A percentile compares a stretch with the other conserved stretches of the same genome.
Evolutionary conservation across 2,329 filamentous ascomycete genomes (phyloP).

Genomic region (Calycina herbarum): DNA sequence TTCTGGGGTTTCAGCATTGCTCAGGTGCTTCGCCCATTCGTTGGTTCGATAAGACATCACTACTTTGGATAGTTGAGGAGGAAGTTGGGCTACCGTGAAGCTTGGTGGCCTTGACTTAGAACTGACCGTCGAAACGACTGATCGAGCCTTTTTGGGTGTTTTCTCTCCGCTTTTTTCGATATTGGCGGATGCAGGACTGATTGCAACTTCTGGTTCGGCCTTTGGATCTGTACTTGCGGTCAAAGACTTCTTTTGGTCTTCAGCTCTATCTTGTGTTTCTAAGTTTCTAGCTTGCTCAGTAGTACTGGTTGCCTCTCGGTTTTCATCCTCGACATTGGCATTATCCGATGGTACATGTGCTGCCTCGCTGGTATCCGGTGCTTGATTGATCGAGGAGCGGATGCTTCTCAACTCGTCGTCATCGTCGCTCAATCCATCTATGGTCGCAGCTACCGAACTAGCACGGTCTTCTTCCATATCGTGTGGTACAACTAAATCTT

Average conservation of each 20-base stretch:
- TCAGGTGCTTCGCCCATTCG: slow-evolving; percentile 92
- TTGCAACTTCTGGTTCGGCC: slow-evolving; percentile 13
- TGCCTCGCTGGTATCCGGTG: slow-evolving; percentile 19
- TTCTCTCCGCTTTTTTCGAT: slow-evolving; percentile 24
- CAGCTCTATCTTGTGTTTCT: not conserved
- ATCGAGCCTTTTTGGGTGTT: slow-evolving; percentile 25
- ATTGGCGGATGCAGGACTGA: not conserved
- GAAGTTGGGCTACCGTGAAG: slow-evolving; percentile 63
- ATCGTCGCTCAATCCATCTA: slow-evolving; percentile 51
- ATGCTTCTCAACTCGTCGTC: slow-evolving; percentile 34
- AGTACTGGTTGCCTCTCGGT: not conserved
- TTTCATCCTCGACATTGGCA: not conserved
- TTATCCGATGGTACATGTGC: not conserved
- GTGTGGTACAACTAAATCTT: slow-evolving; percentile 46
- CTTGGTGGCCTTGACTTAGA: slow-evolving; percentile 47
- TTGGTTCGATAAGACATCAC: slow-evolving; percentile 86
- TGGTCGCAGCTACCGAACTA: slow-evolving; percentile 57
- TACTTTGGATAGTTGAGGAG: slow-evolving; percentile 71
- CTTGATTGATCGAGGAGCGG: slow-evolving; percentile 28
- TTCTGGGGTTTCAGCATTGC: slow-evolving; percentile 71
- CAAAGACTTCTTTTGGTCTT: slow-evolving; percentile 15
- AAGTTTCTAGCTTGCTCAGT: not conserved
- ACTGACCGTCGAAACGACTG: slow-evolving; percentile 41
- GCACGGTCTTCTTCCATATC: slow-evolving; percentile 41
- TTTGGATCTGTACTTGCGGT: slow-evolving; percentile 30